phyloP scores from a whole-genome alignment of 345 rosid genomes.

The Physaria fendleri region DNA sequence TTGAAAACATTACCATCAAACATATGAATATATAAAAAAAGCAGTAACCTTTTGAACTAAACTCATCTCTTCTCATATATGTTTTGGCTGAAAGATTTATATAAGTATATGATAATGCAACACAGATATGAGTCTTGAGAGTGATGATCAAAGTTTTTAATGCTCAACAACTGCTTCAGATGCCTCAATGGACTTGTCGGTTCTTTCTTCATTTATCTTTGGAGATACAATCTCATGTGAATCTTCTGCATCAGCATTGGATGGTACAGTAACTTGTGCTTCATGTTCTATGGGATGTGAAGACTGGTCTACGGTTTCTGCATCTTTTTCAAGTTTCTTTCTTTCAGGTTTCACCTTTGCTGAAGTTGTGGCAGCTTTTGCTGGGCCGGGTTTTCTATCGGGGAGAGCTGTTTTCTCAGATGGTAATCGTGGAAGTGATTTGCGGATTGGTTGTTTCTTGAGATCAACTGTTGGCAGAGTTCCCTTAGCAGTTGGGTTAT shows the following conservation, averaged over 20 bases:
- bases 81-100: conserved; percentile 21
- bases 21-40: conserved; percentile 14
- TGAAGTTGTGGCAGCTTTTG: not conserved
- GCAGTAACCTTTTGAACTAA: conserved; percentile 28
- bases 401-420: conserved; percentile 46
- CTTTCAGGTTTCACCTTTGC: conserved; percentile 24
- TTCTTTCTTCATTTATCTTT: conserved; percentile 35
- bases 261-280: conserved; percentile 20
- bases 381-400: conserved; percentile 18
- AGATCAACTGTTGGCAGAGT: conserved; percentile 31
- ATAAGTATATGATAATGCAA: conserved; percentile 25
- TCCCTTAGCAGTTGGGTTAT: conserved; percentile 34
- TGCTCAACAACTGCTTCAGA: conserved; percentile 38
- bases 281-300: conserved; percentile 32
- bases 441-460: conserved; percentile 51
- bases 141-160: conserved; percentile 13
- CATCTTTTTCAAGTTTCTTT: conserved; percentile 25
- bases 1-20: conserved; percentile 27
- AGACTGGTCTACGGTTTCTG: conserved; percentile 17
- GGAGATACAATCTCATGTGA: conserved; percentile 20
- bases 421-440: conserved; percentile 74
- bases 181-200: conserved; percentile 22
- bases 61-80: conserved; percentile 21
- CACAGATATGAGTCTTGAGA: conserved; percentile 13
- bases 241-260: conserved; percentile 21